Evolutionary conservation across 148 eudicot species (phyloP), one percentile per base, ranked within the genome.

Genomic region (Rhododendron ovatum): DNA sequence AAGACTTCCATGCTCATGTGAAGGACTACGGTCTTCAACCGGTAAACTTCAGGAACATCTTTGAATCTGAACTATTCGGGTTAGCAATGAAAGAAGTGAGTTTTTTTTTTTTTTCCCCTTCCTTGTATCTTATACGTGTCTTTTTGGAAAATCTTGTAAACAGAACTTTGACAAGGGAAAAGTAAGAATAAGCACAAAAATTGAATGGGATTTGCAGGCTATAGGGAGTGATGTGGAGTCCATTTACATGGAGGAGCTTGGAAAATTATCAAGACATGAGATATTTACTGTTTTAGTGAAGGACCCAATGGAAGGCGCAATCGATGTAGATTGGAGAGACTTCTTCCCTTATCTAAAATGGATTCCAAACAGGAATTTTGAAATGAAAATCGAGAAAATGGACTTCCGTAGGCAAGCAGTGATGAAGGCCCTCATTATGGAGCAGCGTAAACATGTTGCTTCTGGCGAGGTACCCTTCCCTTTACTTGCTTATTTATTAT

Each of bases 291-390:
- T 91, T 75, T 87, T 97, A 75, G 98, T 97, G 41, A 67, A 86
- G 59, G 99, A 94, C 80, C 95, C 93, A 88, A 94, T 97, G 98
- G 92, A 90, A 88, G 98, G 98, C 41, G 98, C 98, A 17, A 97
- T 95, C 59, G 98, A 95, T 45, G 99, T 97, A 71, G 99, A 97
- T 83, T 97, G 99, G 99, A 93, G 99, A 90, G 99, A 97, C 86
- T 97, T 97, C 87, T 97, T 95, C 88, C 99, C 99, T 1, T 95
- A 91, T 85, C 89, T 97, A 18, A 90, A 88, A 79, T 97, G 99
- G 99, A 88, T 95, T 86, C 99, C 99, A 0, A 95, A 94, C 80
- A 91, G 75, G 84, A 78, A 82, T 26, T 93, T 97, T 55, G 99
- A 97, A 86, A 48, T 78, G 33, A 94, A 89, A 28, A 91, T 95